Evolutionary conservation across 2,329 filamentous ascomycete species (phyloP).

Genomic region (Arthrobotrys entomopaga): DNA sequence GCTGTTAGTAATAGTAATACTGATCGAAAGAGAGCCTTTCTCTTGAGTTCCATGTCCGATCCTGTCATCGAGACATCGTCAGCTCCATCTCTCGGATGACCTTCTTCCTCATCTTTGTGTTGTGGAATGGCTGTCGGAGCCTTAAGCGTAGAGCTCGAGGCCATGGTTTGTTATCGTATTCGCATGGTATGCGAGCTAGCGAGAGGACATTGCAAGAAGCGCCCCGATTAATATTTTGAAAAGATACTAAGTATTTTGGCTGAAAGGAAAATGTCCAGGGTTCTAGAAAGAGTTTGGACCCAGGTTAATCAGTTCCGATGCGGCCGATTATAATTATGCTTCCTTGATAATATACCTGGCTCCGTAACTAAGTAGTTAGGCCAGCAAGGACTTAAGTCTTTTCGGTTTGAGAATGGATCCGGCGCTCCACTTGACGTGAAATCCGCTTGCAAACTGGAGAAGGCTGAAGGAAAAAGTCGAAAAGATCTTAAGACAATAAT

Average conservation of each 20-base stretch:
- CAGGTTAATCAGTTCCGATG: no score
- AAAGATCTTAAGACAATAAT: no score
- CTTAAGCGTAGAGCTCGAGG: conserved; percentile 22
- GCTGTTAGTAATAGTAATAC: conserved; percentile 34
- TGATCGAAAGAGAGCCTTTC: conserved; percentile 34
- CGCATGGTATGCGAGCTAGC: conserved; percentile 13
- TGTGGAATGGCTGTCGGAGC: conserved; percentile 5
- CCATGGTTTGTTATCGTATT: conserved; percentile 8
- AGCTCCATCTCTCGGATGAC: not conserved
- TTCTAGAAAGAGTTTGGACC: no score
- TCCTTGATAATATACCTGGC: no score
- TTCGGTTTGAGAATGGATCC: no score
- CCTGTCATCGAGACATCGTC: not conserved
- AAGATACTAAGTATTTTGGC: not conserved
- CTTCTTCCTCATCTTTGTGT: conserved; percentile 27
- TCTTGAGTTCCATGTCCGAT: conserved; percentile 21
- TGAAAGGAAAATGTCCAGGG: no score
- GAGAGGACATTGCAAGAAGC: not conserved
- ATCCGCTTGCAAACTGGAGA: no score
- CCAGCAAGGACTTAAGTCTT: no score
- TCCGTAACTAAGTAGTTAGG: no score
- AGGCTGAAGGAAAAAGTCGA: no score
- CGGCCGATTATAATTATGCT: no score
- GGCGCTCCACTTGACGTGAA: no score
- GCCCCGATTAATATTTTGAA: not conserved